Evolutionary conservation across 73 alveolate genomes (phyloP), one percentile per base, ranked within the genome.

Genomic region (Paramecium biaurelia): DNA sequence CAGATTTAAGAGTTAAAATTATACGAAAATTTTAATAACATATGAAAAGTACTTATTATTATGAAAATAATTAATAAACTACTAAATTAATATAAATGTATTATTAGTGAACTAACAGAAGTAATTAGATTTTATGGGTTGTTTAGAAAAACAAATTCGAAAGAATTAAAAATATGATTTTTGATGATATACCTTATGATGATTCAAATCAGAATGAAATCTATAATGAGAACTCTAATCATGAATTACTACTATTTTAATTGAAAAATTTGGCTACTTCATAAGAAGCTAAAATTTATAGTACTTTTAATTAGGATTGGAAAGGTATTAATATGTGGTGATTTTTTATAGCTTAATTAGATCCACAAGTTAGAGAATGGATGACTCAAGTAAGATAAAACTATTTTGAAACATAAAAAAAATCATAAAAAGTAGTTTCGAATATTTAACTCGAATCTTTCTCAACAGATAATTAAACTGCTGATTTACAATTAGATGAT

Each of bases 31-130:
- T 47, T 47, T 14, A 47, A 12, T 47, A 47, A 15, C 21, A 15
- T 12, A 15, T 47, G 58, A 47, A 47, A 23, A 3, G 20, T 47
- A 47, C 58, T 8, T 30, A 30, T 26, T 32, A 30, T 63, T 32
- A 30, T 63, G 14, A 30, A 63, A 63, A 14, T 23, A 23, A 12
- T 63, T 26, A 23, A 38, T 38, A 63, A 53, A 53, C 68, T 53
- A 53, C 30, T 53, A 53, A 53, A 53, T 53, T 63, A 63, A 63
- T 30, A 32, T 26, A 63, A 63, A 30, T 63, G 49, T 26, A 11
- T 63, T 3, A 63, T 53, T 30, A 23, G 84, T 63, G 84, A 63
- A 63, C 84, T 63, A 63, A 63, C 84, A 63, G 84, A 63, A 63
- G 68, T 32, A 63, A 12, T 63, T 63, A 30, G 84, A 63, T 63